Evolutionary conservation across 805 yeast species (phyloP), one percentile per base, ranked within the genome.

Genomic region (Maudiozyma turicensis): DNA sequence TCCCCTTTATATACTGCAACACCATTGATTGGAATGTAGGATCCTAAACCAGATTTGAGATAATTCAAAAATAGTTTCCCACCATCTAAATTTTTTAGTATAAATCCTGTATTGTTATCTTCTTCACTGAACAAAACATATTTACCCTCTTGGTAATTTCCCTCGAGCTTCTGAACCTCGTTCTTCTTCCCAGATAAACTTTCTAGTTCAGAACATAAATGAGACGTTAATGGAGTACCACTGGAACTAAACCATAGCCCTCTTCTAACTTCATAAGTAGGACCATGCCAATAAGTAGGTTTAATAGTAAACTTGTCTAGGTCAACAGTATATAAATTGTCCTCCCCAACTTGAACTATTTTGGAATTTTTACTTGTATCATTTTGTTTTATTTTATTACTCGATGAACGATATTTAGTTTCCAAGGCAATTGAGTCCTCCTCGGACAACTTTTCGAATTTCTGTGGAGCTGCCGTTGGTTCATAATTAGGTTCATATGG

Each of bases 241-340:
- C 77, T 77, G 8, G 75, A 61, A 37, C 72, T 67, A 61, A 87
- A 88, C 98, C 98, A 91, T 1, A 80, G 63, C 1, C 96, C 96
- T 48, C 97, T 69, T 43, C 96, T 72, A 1, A 91, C 84, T 51
- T 86, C 89, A 60, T 81, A 91, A 0, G 71, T 68, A 0, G 96
- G 93, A 1, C 97, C 97, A 7, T 79, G 81, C 97, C 97, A 91
- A 62, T 81, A 91, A 0, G 82, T 75, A 0, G 98, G 95, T 3
- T 67, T 54, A 57, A 90, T 63, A 45, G 72, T 73, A 65, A 80
- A 73, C 6, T 68, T 64, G 0, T 60, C 53, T 20, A 91, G 52
- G 58, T 87, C 80, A 5, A 88, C 96, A 57, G 80, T 78, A 58
- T 85, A 86, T 29, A 91, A 69, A 28, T 78, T 76, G 60, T 90